Conservation (phyloP, 352 stramenopile genomes). For the Pythium phragmitis region DNA sequence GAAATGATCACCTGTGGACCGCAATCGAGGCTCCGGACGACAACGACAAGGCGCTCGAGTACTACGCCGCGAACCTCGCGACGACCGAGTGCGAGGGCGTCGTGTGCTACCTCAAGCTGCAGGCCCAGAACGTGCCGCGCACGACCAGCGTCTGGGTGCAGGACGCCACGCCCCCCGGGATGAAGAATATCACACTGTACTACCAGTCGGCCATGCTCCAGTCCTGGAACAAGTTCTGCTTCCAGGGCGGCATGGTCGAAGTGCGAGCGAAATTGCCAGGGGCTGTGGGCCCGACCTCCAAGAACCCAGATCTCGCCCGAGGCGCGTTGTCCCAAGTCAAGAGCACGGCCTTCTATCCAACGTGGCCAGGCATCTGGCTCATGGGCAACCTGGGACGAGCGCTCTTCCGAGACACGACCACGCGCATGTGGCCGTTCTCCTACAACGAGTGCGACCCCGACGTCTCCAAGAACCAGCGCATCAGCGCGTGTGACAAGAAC, state of each 20-base stretch:
- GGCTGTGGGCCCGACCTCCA: slow-evolving; percentile 44
- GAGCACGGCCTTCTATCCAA: slow-evolving; percentile 36
- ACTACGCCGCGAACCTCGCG: slow-evolving; percentile 21
- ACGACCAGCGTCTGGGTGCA: slow-evolving; percentile 53
- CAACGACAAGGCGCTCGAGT: slow-evolving; percentile 15
- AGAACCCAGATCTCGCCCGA: slow-evolving; percentile 23
- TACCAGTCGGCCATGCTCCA: slow-evolving; percentile 89
- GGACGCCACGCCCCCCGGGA: slow-evolving; percentile 46
- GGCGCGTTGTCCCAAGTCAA: slow-evolving; percentile 7
- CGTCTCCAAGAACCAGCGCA: slow-evolving; percentile 42
- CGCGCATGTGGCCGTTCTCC: slow-evolving; percentile 92
- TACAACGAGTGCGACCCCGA: slow-evolving; percentile 87
- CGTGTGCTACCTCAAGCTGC: slow-evolving; percentile 62
- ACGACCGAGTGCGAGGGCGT: slow-evolving; percentile 11
- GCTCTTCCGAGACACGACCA: slow-evolving; percentile 87
- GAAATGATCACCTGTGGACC: slow-evolving; percentile 93
- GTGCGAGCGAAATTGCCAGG: slow-evolving; percentile 90
- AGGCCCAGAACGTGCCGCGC: slow-evolving; percentile 36
- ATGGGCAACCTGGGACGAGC: slow-evolving; percentile 91
- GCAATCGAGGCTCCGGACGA: slow-evolving; percentile 92
- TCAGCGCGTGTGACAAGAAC: slow-evolving; percentile 83
- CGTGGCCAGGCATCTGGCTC: slow-evolving; percentile 94
- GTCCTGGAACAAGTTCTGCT: slow-evolving; percentile 95
- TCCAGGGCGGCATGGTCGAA: slow-evolving; percentile 93
- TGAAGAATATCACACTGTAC: slow-evolving; percentile 52